Evolutionary conservation across 306 rosid species (phyloP), one percentile per base, ranked within the genome.

Genomic region (Pueraria montana): DNA sequence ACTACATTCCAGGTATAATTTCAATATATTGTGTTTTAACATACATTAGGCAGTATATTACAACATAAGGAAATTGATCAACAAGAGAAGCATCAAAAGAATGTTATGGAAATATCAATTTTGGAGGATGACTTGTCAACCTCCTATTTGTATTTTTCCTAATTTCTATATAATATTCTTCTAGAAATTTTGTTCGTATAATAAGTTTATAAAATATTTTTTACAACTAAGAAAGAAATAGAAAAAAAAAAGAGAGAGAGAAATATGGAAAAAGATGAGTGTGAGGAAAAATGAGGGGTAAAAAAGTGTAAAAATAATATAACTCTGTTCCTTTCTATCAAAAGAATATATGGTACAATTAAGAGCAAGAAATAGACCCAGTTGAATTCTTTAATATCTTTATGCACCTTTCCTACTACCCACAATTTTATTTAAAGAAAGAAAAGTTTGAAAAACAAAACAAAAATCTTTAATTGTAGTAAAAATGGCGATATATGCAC

Each of bases 21-120:
- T 26, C n/a, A 52, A 40, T 36, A 78, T 48, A 14, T 58, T 78
- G 45, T 18, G 14, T 36, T 71, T 71, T 50, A 72, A 72, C 71
- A 72, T 5, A 27, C 76, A 50, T 79, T 27, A 27, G 32, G 32
- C 32, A 34, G 8, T 34, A 34, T 0, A 34, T 34, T 5, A 5
- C 8, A 77, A n/a, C 55, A 48, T 20, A 40, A 23, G 40, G 11
- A 70, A 49, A 27, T 42, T 42, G 21, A 21, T 52, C 2, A 45
- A 68, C 23, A 62, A 23, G 6, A 81, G 40, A 77, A 23, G 50
- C 32, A 55, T 11, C 72, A 18, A 27, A 65, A 18, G 2, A 81
- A 48, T 76, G 43, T 27, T 14, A 18, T 10, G 45, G 46, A 67
- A 59, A 66, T 17, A 66, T 75, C 8, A 30, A 74, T 17, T 76